Evolutionary conservation across 2,329 filamentous ascomycete species (phyloP), one percentile per base, ranked within the genome.

Genomic region (Fulvia fulva): DNA sequence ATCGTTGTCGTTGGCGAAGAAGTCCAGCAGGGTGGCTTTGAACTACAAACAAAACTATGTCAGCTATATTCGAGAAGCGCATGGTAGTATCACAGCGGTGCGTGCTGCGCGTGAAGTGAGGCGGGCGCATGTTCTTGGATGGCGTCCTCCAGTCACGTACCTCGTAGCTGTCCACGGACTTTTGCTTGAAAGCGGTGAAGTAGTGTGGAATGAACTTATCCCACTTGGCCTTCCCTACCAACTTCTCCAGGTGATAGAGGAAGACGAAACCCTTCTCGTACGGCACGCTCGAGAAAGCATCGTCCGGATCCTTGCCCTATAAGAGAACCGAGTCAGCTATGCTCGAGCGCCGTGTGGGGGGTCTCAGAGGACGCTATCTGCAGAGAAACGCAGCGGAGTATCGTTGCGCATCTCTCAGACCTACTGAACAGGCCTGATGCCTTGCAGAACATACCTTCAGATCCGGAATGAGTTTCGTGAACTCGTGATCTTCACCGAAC

Each of bases 181-280:
- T 93, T 70, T 84, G 84, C 57, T 89, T 86, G 83, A 88, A 97
- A 41, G 83, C 90, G 28, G 82, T 86, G 73, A 97, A 97, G 78
- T 97, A 97, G 74, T 96, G 87, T 16, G 92, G 91, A 70, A 97
- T 97, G 75, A 97, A 99, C 67, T 86, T 88, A 80, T 97, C 90
- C 78, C 94, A 99, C 72, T 89, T 88, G n/a, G 87, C 81, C 60
- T 89, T 88, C 34, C 91, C 90, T 3, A 97, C 82, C 1, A 96
- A 79, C 49, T 87, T 88, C 69, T 99, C 94, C 14, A 99, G 85
- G 68, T 92, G 87, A 74, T 91, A 97, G 47, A 99, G 81, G 74
- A 97, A 95, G 70, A 90, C 89, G 76, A 96, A 97, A 3, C 93
- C 93, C 76, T 99, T 97, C 73, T 97, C 93, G 69, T 99, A 99